Evolutionary conservation across 768 basidiomycete genomes (phyloP).

Genomic region (Imleria badia): DNA sequence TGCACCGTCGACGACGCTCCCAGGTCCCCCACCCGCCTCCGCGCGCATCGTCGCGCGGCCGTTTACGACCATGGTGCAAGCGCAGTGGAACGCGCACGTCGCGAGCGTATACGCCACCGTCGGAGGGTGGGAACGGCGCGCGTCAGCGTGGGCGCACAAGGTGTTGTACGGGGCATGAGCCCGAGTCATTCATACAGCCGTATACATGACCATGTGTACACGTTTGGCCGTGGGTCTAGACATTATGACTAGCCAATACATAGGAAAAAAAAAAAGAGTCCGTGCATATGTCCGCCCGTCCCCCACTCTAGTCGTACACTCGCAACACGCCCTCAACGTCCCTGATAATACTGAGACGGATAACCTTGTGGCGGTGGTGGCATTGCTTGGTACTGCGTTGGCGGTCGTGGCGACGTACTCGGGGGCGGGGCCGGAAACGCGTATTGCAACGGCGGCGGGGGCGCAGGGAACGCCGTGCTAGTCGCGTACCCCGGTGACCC

Average conservation of each 20-base stretch:
- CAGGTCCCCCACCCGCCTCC: conserved; percentile 56
- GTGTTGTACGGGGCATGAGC: conserved; percentile 41
- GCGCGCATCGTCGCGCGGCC: conserved; percentile 48
- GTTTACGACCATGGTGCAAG: conserved; percentile 48
- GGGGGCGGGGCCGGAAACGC: conserved; percentile 19
- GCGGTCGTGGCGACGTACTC: conserved; percentile 13
- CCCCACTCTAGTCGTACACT: neutral
- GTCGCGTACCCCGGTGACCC: conserved; percentile 10
- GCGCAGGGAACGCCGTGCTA: conserved; percentile 25
- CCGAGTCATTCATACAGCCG: neutral
- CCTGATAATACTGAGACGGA: conserved; percentile 29
- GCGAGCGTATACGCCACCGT: conserved; percentile 44
- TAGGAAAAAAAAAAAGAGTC: neutral
- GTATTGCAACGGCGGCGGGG: conserved; percentile 29
- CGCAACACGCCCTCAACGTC: conserved; percentile 15
- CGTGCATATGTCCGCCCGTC: neutral
- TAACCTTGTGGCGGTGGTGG: conserved; percentile 34
- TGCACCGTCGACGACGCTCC: conserved; percentile 41
- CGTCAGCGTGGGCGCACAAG: conserved; percentile 46
- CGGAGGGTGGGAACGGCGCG: conserved; percentile 45
- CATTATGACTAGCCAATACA: neutral
- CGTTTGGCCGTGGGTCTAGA: neutral
- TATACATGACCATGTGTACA: neutral
- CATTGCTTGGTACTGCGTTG: conserved; percentile 27
- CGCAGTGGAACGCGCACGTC: conserved; percentile 60